Evolutionary conservation across 108 stramenopile genomes (phyloP).

Genomic region (Conticribra weissflogii): DNA sequence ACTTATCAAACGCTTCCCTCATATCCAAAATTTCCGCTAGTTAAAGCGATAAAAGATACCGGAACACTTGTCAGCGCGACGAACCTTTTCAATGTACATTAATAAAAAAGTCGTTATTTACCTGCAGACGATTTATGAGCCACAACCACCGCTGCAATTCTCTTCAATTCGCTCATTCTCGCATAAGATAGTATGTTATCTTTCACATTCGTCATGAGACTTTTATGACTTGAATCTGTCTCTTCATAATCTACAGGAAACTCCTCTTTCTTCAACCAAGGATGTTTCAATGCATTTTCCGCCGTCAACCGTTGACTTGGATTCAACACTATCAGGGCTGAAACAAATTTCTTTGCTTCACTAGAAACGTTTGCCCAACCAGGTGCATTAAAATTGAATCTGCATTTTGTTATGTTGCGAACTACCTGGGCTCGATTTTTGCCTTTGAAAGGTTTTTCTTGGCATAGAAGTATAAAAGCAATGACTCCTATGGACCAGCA

Average conservation of each 20-base stretch:
- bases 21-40: constrained; percentile 74
- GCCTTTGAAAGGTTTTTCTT: constrained; percentile 67
- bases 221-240: constrained; percentile 1
- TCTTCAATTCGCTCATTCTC: constrained; percentile 63
- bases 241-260: constrained; percentile 23
- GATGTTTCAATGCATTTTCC: constrained; percentile 57
- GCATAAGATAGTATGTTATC: constrained; percentile 51
- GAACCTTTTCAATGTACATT: too few species aligned
- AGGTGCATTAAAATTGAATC: constrained; percentile 56
- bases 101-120: background rate
- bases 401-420: constrained; percentile 59
- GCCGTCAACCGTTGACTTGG: constrained; percentile 66
- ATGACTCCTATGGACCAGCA: constrained; percentile 58
- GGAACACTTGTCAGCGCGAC: too few species aligned
- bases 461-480: constrained; percentile 62
- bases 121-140: constrained; percentile 63
- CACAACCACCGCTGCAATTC: constrained; percentile 75
- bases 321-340: constrained; percentile 55
- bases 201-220: constrained; percentile 44
- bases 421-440: constrained; percentile 48
- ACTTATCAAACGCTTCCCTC: constrained; percentile 75
- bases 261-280: constrained; percentile 63
- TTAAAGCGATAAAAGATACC: too few species aligned
- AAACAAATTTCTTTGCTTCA: constrained; percentile 73
- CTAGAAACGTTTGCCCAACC: constrained; percentile 62